Conservation (phyloP, 768 basidiomycete genomes). For the Rhizopogon sp. region DNA sequence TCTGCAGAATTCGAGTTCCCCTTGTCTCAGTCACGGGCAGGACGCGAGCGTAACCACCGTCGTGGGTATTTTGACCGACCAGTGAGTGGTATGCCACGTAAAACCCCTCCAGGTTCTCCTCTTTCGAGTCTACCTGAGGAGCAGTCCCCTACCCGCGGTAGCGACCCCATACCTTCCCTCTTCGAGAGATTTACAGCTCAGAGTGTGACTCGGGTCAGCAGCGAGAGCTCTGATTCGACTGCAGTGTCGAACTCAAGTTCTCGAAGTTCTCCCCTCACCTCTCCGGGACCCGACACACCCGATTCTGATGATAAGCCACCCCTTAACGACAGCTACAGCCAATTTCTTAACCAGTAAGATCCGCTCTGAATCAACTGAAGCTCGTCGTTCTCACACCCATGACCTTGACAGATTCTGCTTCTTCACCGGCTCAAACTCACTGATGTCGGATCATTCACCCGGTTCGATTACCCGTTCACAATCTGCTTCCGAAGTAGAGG, state of each 20-base stretch:
- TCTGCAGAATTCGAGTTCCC: conserved; percentile 26
- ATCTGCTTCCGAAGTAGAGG: conserved; percentile 54
- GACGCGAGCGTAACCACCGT: conserved; percentile 45
- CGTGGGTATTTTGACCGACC: conserved; percentile 50
- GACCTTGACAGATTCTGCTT: conserved; percentile 62
- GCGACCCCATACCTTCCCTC: background rate
- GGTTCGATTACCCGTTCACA: conserved; percentile 33
- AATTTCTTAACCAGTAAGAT: conserved; percentile 62
- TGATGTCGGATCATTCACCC: conserved; percentile 21
- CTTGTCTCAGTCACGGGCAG: conserved; percentile 14
- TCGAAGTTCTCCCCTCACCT: conserved; percentile 37
- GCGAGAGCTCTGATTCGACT: conserved; percentile 43
- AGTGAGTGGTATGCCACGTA: conserved; percentile 18
- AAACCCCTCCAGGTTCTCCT: background rate
- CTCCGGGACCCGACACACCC: conserved; percentile 29
- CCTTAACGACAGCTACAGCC: conserved; percentile 41
- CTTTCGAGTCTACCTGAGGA: background rate
- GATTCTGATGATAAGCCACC: conserved; percentile 5
- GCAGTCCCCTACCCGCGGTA: background rate
- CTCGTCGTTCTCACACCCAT: conserved; percentile 5
- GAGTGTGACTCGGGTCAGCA: conserved; percentile 17
- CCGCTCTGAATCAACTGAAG: background rate
- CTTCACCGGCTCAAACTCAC: conserved; percentile 56
- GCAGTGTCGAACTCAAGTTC: conserved; percentile 38
- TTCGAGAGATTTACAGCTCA: background rate